A percentile compares a stretch with the other conserved stretches of the same genome.
These are phyloP conservation scores for Filobasidium uniguttulatum DNA, from an alignment of 1,284 basidiomycete genomes.

Conservation along the genomic window DNA sequence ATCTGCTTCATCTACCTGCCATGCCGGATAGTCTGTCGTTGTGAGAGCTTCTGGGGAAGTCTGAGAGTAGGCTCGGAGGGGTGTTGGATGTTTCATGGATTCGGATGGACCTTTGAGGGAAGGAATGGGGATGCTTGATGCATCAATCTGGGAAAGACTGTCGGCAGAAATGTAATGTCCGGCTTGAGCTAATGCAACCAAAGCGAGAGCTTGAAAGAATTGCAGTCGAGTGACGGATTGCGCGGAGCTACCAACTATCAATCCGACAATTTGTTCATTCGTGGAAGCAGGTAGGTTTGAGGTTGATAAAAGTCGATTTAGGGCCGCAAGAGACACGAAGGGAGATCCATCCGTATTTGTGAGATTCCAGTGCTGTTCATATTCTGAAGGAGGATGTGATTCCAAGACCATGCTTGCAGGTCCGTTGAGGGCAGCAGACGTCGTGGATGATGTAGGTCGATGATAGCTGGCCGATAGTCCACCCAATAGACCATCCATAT, in stretches of 20 bases:
- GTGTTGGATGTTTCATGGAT: constrained; percentile 26
- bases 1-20: too few relatives aligned
- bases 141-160: constrained; percentile 54
- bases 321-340: constrained; percentile 61
- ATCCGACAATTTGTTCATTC: constrained; percentile 72
- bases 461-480: too few relatives aligned
- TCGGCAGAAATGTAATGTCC: constrained; percentile 61
- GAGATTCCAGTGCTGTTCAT: constrained; percentile 55
- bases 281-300: constrained; percentile 63
- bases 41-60: too few relatives aligned
- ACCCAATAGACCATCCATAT: too few relatives aligned
- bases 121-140: constrained; percentile 51
- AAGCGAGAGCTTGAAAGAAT: constrained; percentile 72
- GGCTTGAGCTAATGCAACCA: constrained; percentile 70
- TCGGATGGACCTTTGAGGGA: constrained; percentile 32
- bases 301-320: constrained; percentile 62
- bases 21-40: too few relatives aligned
- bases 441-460: too few relatives aligned
- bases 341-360: constrained; percentile 55
- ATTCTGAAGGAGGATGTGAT: constrained; percentile 64
- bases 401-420: too few relatives aligned
- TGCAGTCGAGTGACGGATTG: constrained; percentile 57
- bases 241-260: constrained; percentile 39
- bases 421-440: too few relatives aligned
- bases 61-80: background rate